Evolutionary conservation across 495 filamentous ascomycete species (phyloP), one percentile per base, ranked within the genome.

Genomic region (Daldinia vernicosa): DNA sequence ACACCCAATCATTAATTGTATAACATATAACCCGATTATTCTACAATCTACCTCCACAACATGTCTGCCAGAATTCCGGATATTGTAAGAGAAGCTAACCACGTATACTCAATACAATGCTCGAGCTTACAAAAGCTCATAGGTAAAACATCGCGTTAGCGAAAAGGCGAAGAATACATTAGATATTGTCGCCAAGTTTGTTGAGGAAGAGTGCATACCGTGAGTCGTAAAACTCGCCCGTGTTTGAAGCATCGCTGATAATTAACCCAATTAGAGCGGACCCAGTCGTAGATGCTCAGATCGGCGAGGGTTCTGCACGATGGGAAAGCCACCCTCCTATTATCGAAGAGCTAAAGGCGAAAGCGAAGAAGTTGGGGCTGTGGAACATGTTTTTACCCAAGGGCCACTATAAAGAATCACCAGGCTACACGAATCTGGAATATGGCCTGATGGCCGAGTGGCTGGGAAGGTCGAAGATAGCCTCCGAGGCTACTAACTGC

Each of bases 361-460:
- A 92, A 76, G 95, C 95, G 12, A 87, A 86, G 76, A 85, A 90
- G 75, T 83, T 94, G n/a, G 95, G 95, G 0, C 84, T 99, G 50
- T 99, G 95, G 95, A 99, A 99, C 79, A 91, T 99, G 89, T 99
- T 99, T 85, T 80, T 99, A 66, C 91, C 95, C 52, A 95, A 92
- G 82, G 93, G 89, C 71, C 94, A 98, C 82, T 98, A 97, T 86
- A 91, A 89, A 68, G 92, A 98, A 80, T 95, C 94, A 15, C 94
- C 95, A 4, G 94, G 93, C 35, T 95, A 91, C 81, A 91, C 88
- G 11, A 97, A 97, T 78, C 84, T 97, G 19, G 94, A 97, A 78
- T 97, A 97, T 75, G 94, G 92, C 3, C 79, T 97, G 78, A 97
- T 97, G 91, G 94, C 94, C 24, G 94, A 97, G 80, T 89, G 91